Conservation (phyloP, 768 basidiomycete genomes). For the Russula vinacea region DNA sequence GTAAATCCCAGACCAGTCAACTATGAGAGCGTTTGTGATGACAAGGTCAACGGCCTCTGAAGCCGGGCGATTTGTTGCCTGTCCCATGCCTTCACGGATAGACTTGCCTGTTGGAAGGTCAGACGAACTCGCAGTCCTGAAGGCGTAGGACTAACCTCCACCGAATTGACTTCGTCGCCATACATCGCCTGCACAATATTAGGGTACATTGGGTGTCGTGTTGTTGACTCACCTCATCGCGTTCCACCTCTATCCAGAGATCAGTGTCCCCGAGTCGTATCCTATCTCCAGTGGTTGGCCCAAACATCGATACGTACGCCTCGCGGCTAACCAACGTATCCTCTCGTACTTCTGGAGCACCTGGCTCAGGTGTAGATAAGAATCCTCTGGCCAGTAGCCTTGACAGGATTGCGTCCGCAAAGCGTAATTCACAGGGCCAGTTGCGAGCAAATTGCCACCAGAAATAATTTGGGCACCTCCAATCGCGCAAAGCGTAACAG, state of each 20-base stretch:
- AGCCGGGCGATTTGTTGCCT: constrained; percentile 70
- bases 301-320: constrained; percentile 90
- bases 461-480: constrained; percentile 67
- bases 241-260: constrained; percentile 91
- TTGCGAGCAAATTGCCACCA: constrained; percentile 76
- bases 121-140: not conserved
- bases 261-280: constrained; percentile 85
- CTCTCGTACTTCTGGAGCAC: constrained; percentile 47
- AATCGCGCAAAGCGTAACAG: constrained; percentile 77
- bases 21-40: constrained; percentile 90
- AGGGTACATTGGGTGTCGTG: not conserved
- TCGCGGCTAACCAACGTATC: constrained; percentile 63
- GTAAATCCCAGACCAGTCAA: constrained; percentile 95
- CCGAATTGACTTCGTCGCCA: constrained; percentile 99
- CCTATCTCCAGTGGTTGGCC: constrained; percentile 88
- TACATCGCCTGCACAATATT: constrained; percentile 62
- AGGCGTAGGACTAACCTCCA: constrained; percentile 55
- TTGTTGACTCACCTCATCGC: constrained; percentile 56
- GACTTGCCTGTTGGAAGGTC: constrained; percentile 63
- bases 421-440: constrained; percentile 48
- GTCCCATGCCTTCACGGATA: constrained; percentile 96
- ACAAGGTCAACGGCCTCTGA: constrained; percentile 79
- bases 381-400: constrained; percentile 61
- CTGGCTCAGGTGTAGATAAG: constrained; percentile 64
- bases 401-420: constrained; percentile 49